These are phyloP conservation scores for Obelidium mucronatum DNA, from an alignment of 192 early-diverging fungal genomes.

Conservation along the genomic window DNA sequence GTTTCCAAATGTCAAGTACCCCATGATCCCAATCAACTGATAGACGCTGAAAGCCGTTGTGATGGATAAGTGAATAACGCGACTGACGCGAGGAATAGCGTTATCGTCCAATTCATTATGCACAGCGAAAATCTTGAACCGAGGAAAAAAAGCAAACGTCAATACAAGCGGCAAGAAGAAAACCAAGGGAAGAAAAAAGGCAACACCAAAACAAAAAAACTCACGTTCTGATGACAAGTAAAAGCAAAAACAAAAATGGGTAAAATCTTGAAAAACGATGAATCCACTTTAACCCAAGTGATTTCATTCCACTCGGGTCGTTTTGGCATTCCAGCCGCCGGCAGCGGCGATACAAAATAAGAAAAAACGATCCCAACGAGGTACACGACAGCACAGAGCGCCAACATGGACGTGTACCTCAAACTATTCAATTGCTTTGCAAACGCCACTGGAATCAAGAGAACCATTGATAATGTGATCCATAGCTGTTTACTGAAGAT, in stretches of 20 bases:
- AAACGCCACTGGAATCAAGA: constrained; percentile 81
- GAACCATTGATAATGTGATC: constrained; percentile 80
- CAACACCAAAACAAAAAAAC: constrained; percentile 12
- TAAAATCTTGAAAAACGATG: constrained; percentile 73
- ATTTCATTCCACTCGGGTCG: constrained; percentile 43
- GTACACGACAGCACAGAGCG: constrained; percentile 87
- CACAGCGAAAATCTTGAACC: constrained; percentile 84
- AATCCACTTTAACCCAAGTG: constrained; percentile 58
- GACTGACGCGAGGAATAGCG: constrained; percentile 68
- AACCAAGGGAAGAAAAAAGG: no score
- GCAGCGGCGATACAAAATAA: constrained; percentile 58
- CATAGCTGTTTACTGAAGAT: constrained; percentile 67
- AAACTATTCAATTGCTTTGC: constrained; percentile 86
- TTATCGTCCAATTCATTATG: constrained; percentile 96
- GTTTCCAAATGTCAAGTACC: constrained; percentile 90
- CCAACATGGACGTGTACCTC: constrained; percentile 85
- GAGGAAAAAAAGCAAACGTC: constrained; percentile 2
- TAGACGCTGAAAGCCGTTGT: constrained; percentile 79
- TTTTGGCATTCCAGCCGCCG: constrained; percentile 43
- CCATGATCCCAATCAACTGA: constrained; percentile 84
- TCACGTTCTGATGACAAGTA: constrained; percentile 98
- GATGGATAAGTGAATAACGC: constrained; percentile 78
- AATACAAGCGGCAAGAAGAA: constrained; percentile 6
- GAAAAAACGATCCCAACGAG: constrained; percentile 84
- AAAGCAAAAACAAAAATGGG: constrained; percentile 99